phyloP scores from a whole-genome alignment of 2,329 filamentous ascomycete genomes.

The Trichoderma sp. region DNA sequence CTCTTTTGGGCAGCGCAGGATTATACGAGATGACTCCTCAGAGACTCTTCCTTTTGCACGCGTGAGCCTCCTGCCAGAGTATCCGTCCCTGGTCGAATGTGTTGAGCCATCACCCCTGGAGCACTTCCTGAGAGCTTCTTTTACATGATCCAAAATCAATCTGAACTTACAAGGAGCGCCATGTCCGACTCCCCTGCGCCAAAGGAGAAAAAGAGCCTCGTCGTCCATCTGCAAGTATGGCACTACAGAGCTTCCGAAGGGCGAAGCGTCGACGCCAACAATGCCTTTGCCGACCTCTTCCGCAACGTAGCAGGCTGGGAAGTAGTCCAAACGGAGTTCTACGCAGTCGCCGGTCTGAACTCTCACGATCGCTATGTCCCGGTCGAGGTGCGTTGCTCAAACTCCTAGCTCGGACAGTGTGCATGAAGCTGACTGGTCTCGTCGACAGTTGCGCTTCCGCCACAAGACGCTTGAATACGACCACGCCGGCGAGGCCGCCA shows the following conservation, averaged over 20 bases:
- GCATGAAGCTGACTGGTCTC: no score
- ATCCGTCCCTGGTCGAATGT: no score
- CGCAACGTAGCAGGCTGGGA: not conserved
- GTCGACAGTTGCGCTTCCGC: not conserved
- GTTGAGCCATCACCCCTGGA: no score
- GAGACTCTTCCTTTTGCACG: not conserved
- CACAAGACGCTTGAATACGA: not conserved
- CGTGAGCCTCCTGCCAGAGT: no score
- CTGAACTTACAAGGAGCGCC: no score
- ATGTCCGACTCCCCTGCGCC: not conserved
- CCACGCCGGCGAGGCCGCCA: not conserved
- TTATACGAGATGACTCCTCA: no score
- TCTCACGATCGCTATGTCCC: not conserved
- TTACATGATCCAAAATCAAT: no score
- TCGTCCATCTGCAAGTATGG: not conserved
- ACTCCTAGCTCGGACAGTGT: no score
- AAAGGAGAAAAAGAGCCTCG: not conserved
- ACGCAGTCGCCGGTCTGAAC: not conserved
- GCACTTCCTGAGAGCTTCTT: no score
- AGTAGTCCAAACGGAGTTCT: not conserved
- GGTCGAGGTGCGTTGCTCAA: not conserved
- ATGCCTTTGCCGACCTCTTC: not conserved
- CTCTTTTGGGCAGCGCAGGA: not conserved
- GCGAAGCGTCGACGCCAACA: not conserved
- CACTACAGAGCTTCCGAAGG: not conserved